These are phyloP conservation scores for Abrus precatorius DNA, from an alignment of 306 rosid genomes.

Conservation along the genomic window DNA sequence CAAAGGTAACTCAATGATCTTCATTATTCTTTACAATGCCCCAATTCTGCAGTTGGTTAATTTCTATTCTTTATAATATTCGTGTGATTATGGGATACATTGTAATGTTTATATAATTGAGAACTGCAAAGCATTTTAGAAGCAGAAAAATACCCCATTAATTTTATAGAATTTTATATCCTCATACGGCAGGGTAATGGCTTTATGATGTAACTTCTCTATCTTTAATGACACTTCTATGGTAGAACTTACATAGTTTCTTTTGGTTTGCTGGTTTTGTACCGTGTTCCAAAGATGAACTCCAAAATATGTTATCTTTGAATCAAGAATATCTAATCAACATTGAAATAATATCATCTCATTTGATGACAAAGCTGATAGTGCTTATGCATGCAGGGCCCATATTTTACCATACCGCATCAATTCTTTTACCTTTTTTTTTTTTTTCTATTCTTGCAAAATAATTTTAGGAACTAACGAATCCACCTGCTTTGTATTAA, in stretches of 20 bases:
- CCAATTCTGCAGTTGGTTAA: slow-evolving; percentile 9
- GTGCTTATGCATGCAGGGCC: slow-evolving; percentile 8
- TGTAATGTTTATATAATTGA: background rate
- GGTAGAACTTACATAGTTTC: background rate
- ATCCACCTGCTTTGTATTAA: slow-evolving; percentile 44
- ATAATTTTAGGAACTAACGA: slow-evolving; percentile 36
- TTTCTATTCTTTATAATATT: slow-evolving; percentile 25
- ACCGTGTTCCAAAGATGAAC: background rate
- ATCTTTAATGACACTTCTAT: background rate
- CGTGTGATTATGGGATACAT: slow-evolving; percentile 15
- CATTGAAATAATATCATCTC: slow-evolving; percentile 21
- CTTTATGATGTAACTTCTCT: background rate
- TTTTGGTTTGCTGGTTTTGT: slow-evolving; percentile 25
- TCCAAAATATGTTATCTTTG: background rate
- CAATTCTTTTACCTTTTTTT: background rate
- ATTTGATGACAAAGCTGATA: background rate
- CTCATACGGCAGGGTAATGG: background rate
- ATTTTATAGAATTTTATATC: slow-evolving; percentile 9
- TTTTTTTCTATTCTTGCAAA: slow-evolving; percentile 9
- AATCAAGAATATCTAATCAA: slow-evolving; percentile 21
- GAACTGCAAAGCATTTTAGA: slow-evolving; percentile 29
- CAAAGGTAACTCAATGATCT: slow-evolving; percentile 62
- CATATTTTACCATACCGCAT: background rate
- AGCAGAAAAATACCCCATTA: slow-evolving; percentile 3
- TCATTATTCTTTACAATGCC: slow-evolving; percentile 12